Conservation (phyloP, 108 stramenopile species). For the Seminavis robusta region DNA sequence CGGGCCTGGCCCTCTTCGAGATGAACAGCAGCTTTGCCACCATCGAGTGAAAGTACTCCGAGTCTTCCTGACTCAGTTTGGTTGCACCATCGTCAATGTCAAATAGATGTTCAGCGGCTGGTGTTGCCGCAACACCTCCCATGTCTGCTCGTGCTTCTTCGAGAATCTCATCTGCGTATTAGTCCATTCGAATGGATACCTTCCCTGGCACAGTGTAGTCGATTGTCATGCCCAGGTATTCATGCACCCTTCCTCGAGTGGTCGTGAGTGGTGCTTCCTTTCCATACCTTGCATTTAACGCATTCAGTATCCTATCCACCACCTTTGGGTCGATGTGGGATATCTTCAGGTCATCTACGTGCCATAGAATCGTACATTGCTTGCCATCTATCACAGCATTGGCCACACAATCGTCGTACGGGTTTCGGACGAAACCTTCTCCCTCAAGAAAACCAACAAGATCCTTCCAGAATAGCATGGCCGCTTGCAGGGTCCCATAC, state of each 20-base stretch:
- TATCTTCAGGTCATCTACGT: conserved; percentile 56
- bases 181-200: conserved; percentile 15
- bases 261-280: too few relatives aligned
- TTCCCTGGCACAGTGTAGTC: conserved; percentile 7
- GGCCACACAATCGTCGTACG: conserved; percentile 58
- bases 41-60: conserved; percentile 23
- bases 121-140: conserved; percentile 8
- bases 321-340: conserved; percentile 22
- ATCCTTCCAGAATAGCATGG: conserved; percentile 30
- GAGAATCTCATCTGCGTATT: conserved; percentile 15
- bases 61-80: conserved; percentile 4
- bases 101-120: conserved; percentile 26
- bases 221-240: conserved; percentile 39
- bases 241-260: conserved; percentile 37
- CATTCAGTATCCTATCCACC: too few relatives aligned
- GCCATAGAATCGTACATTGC: conserved; percentile 37
- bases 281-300: too few relatives aligned
- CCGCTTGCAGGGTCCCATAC: conserved; percentile 30
- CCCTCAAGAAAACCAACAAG: conserved; percentile 7
- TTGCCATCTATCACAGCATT: conserved; percentile 27
- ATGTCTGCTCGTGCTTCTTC: conserved; percentile 7
- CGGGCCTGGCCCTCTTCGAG: conserved; percentile 17
- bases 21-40: conserved; percentile 34
- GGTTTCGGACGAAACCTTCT: conserved; percentile 45
- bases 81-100: conserved; percentile 8